Evolutionary conservation across 2,329 filamentous ascomycete species (phyloP), one percentile per base, ranked within the genome.

Genomic region (Fusarium udum): DNA sequence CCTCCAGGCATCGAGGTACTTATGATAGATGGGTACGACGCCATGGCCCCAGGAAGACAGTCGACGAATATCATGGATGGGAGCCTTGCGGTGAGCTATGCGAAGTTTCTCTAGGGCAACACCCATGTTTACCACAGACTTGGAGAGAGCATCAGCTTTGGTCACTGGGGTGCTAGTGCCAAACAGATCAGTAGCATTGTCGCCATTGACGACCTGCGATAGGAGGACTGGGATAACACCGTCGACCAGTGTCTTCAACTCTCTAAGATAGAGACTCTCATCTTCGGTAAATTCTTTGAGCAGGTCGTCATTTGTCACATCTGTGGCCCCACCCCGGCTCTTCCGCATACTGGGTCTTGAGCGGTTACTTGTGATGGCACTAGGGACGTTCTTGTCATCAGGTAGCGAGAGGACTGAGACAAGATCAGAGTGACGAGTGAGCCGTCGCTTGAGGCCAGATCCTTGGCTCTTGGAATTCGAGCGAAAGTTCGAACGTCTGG

Each of bases 41-140:
- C 89, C 90, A 63, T 94, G 90, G 4, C 95, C 92, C 96, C 96
- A 99, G 45, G 87, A 87, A 15, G 97, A 85, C 59, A 99, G 87
- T 20, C 89, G 88, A 64, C 92, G 89, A 4, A 92, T 84, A 73
- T 96, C 91, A 28, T 91, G 87, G 57, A 93, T 85, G 0, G 95
- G 95, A 22, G 97, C 93, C 61, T 92, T 91, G 78, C 90, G 92
- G 83, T 99, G 96, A 42, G 93, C 85, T 31, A 88, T 90, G 81
- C 92, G 95, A 53, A 99, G 84, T 76, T 94, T 92, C 81, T 98
- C 95, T 10, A 99, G 87, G 7, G 92, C 91, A 63, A 98, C 89
- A 13, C 96, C 96, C 95, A 99, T 98, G 76, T 94, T 92, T 48
- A 98, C 91, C 61, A 99, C 97, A 2, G 95, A 93, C 81, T 94